Conservation (phyloP, 805 yeast genomes). For the Candida suzukii region DNA sequence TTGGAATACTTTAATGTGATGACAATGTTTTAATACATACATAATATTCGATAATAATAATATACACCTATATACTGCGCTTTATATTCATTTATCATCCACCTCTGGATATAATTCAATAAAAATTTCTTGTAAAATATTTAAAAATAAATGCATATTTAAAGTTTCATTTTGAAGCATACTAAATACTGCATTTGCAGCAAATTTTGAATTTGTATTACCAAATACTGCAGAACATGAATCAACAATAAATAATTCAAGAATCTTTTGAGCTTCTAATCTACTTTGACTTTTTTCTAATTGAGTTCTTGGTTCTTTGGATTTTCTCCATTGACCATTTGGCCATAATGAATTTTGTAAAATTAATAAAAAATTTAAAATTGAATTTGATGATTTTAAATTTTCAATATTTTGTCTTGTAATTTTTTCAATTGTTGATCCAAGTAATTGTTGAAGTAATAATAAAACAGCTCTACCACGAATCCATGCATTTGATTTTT, state of each 20-base stretch:
- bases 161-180: slow-evolving; percentile 70
- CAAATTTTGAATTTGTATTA: slow-evolving; percentile 49
- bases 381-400: slow-evolving; percentile 35
- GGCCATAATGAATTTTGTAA: slow-evolving; percentile 39
- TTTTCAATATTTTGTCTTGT: slow-evolving; percentile 38
- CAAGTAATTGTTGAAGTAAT: slow-evolving; percentile 77
- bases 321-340: slow-evolving; percentile 39
- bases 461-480: slow-evolving; percentile 79
- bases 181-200: slow-evolving; percentile 51
- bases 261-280: slow-evolving; percentile 48
- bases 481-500: slow-evolving; percentile 62
- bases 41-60: too few species aligned
- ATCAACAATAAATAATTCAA: slow-evolving; percentile 55
- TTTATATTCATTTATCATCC: slow-evolving; percentile 5
- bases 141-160: slow-evolving; percentile 56
- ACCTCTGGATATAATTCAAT: slow-evolving; percentile 37
- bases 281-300: slow-evolving; percentile 45
- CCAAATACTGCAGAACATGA: slow-evolving; percentile 73
- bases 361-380: slow-evolving; percentile 31
- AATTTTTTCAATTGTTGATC: slow-evolving; percentile 74
- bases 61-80: too few species aligned
- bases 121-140: slow-evolving; percentile 50
- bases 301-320: slow-evolving; percentile 32
- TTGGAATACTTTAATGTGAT: too few species aligned
- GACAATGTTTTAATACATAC: too few species aligned